phyloP scores from a whole-genome alignment of 805 yeast genomes.

The Wickerhamomyces rabaulensis region DNA sequence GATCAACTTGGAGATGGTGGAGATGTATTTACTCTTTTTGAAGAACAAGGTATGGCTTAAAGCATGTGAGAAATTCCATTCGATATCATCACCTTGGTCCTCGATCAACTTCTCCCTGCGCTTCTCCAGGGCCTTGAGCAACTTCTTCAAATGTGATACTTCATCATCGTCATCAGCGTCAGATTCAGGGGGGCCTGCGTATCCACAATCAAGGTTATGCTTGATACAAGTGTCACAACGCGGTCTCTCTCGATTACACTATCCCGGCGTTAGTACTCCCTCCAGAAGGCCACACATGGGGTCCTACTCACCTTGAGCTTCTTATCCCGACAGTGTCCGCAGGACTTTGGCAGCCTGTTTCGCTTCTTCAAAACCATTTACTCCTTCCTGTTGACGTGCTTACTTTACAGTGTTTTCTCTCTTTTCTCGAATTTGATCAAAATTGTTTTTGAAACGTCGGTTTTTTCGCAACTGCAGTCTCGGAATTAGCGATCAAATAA shows the following conservation, averaged over 20 bases:
- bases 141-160: not conserved
- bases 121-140: conserved; percentile 1
- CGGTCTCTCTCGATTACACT: conserved; percentile 6
- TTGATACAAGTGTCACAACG: conserved; percentile 4
- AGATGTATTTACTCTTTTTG: not conserved
- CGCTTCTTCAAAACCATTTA: not conserved
- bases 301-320: not conserved
- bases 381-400: not conserved
- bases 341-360: not conserved
- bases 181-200: not conserved
- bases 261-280: too few relatives aligned
- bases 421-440: not conserved
- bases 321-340: not conserved
- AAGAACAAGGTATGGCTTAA: conserved; percentile 1
- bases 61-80: not conserved
- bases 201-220: conserved; percentile 2
- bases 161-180: not conserved
- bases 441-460: too few relatives aligned
- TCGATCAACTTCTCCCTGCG: not conserved
- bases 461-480: too few relatives aligned
- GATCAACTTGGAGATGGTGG: not conserved
- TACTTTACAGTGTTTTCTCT: not conserved
- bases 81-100: not conserved
- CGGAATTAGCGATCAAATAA: too few relatives aligned
- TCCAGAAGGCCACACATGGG: not conserved